Evolutionary conservation across 1,284 basidiomycete species (phyloP), one percentile per base, ranked within the genome.

Genomic region (Pterulicium gracile): DNA sequence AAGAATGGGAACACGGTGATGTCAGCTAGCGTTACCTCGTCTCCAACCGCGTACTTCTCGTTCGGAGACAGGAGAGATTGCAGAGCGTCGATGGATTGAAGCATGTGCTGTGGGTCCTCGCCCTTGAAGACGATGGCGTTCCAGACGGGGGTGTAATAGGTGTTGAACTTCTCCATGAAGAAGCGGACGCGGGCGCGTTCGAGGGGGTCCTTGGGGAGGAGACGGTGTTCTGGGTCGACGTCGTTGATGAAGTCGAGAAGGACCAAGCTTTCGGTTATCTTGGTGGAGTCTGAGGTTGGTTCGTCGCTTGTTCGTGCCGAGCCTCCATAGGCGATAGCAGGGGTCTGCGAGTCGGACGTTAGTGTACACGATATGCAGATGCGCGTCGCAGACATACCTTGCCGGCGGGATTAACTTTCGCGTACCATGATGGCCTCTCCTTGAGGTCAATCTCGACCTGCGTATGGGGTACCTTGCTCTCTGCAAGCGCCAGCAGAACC

Each of bases 351-450:
- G 18, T 3, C 19, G 24, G 1, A 15, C 42, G 36, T 10, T 41
- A n/a, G 22, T 24, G 5, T 41, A 12, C 21, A 14, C 7, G 7
- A 48, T 14, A 43, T n/a, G n/a, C n/a, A n/a, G n/a, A 35, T 7
- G 20, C 18, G 19, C 14, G 22, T 53, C 64, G 35, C 53, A 7
- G 10, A 32, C 27, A 32, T n/a, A 77, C 79, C 67, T 82, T 81
- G 58, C 72, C 70, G 1, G 73, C 77, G 1, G 75, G 73, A 59
- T 83, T 83, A 27, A 84, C 69, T 1, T 70, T 65, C 0, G 72
- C 69, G 56, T 78, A 81, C 80, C 79, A 80, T 43, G 65, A 67
- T 0, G 81, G 81, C 62, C 82, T 83, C 64, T 79, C 75, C 51
- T 56, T 47, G 22, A 82, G 59, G 53, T 83, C 73, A 47, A 83